phyloP scores from a whole-genome alignment of 768 basidiomycete species.

The Boletus barrowsii region DNA sequence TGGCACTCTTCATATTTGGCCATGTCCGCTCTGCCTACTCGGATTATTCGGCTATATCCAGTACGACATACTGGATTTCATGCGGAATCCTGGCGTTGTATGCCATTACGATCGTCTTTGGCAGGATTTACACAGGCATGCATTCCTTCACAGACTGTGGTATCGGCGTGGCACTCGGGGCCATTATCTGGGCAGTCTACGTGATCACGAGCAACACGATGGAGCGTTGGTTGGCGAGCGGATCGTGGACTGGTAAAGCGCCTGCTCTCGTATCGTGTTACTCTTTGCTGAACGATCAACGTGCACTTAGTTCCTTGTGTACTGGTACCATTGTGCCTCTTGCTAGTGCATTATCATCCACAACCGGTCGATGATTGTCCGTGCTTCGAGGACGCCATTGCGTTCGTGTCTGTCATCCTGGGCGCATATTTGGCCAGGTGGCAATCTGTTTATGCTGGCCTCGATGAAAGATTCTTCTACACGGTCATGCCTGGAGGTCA shows the following conservation, averaged over 20 bases:
- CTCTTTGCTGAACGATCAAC: slow-evolving; percentile 8
- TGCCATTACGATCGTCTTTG: slow-evolving; percentile 69
- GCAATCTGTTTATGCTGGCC: slow-evolving; percentile 46
- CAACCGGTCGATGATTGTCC: slow-evolving; percentile 97
- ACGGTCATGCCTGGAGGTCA: slow-evolving; percentile 58
- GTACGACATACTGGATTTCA: slow-evolving; percentile 39
- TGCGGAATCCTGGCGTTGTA: slow-evolving; percentile 53
- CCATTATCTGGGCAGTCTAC: slow-evolving; percentile 56
- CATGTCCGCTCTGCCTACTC: slow-evolving; percentile 52
- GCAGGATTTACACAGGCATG: slow-evolving; percentile 85
- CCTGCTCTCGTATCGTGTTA: slow-evolving; percentile 17
- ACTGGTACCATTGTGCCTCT: slow-evolving; percentile 58
- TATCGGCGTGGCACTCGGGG: slow-evolving; percentile 62
- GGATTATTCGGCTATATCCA: slow-evolving; percentile 41
- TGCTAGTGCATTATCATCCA: slow-evolving; percentile 85
- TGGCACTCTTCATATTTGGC: slow-evolving; percentile 76
- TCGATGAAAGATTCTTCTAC: slow-evolving; percentile 33
- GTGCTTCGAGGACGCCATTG: slow-evolving; percentile 97
- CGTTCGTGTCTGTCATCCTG: slow-evolving; percentile 79
- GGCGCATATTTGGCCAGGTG: slow-evolving; percentile 73
- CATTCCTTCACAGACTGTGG: slow-evolving; percentile 78
- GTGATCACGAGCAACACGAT: slow-evolving; percentile 34
- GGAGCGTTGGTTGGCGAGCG: slow-evolving; percentile 40
- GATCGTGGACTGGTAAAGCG: slow-evolving; percentile 35
- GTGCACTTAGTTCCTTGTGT: slow-evolving; percentile 49